These are phyloP conservation scores for Colletotrichum salicis DNA, from an alignment of 2,329 filamentous ascomycete genomes.

Conservation along the genomic window DNA sequence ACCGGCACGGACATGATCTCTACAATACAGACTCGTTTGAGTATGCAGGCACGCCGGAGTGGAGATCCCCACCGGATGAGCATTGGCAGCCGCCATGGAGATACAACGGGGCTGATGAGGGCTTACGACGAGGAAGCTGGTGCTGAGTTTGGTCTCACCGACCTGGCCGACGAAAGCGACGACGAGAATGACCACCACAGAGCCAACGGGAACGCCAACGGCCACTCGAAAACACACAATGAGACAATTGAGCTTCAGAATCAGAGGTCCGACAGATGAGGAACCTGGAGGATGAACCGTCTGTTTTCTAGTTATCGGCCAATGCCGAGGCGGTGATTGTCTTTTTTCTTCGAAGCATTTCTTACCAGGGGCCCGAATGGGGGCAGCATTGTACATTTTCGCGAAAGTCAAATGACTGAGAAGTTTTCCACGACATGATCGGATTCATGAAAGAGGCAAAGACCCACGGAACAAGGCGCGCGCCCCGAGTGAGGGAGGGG, in stretches of 20 bases:
- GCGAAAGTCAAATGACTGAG: slow-evolving; percentile 34
- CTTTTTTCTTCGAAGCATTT: slow-evolving; percentile 31
- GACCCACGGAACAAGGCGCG: slow-evolving; percentile 31
- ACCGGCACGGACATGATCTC: slow-evolving; percentile 93
- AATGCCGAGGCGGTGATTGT: slow-evolving; percentile 18
- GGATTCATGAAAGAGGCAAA: slow-evolving; percentile 35
- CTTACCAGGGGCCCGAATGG: slow-evolving; percentile 20
- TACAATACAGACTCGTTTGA: slow-evolving; percentile 87
- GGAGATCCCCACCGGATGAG: slow-evolving; percentile 70
- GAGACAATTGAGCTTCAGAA: slow-evolving; percentile 63
- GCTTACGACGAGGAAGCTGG: slow-evolving; percentile 88
- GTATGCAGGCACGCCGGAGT: slow-evolving; percentile 90
- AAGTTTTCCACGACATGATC: slow-evolving; percentile 36
- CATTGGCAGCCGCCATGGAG: slow-evolving; percentile 72
- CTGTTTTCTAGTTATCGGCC: slow-evolving; percentile 18
- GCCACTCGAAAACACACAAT: slow-evolving; percentile 50
- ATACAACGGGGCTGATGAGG: slow-evolving; percentile 85
- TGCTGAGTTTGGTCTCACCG: slow-evolving; percentile 78
- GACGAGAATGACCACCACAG: slow-evolving; percentile 59
- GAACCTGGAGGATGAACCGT: slow-evolving; percentile 13
- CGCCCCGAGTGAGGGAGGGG: slow-evolving; percentile 15
- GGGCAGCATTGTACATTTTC: slow-evolving; percentile 36
- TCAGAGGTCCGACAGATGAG: slow-evolving; percentile 53
- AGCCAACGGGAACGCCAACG: slow-evolving; percentile 53
- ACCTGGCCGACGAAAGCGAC: slow-evolving; percentile 82